Conservation (phyloP, 164 flowering plant species). For the Litsea cubeba region DNA sequence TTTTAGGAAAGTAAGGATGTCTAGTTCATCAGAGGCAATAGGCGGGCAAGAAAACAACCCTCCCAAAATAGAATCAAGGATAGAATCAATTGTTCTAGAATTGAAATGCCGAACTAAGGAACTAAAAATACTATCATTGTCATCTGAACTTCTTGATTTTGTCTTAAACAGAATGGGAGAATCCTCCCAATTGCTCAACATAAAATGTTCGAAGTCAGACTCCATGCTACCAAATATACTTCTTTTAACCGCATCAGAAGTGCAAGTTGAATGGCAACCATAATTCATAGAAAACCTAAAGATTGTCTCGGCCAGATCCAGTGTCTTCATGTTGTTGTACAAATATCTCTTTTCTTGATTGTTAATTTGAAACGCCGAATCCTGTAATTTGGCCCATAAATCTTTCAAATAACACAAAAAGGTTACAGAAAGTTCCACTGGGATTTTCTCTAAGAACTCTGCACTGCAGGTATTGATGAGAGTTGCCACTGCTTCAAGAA, state of each 20-base stretch:
- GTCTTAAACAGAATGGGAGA: conserved; percentile 39
- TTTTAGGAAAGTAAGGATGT: conserved; percentile 44
- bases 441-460: conserved; percentile 40
- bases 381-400: conserved; percentile 35
- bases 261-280: conserved; percentile 10
- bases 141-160: conserved; percentile 11
- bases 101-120: conserved; percentile 24
- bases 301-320: conserved; percentile 54
- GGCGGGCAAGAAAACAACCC: conserved; percentile 60
- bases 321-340: conserved; percentile 21
- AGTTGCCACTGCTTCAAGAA: conserved; percentile 33
- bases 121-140: conserved; percentile 27
- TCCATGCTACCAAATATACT: conserved; percentile 35
- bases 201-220: conserved; percentile 35
- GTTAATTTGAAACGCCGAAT: conserved; percentile 5
- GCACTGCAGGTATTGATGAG: conserved; percentile 47
- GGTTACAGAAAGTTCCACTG: conserved; percentile 24
- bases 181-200: conserved; percentile 51
- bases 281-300: conserved; percentile 56
- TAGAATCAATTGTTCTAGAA: conserved; percentile 20
- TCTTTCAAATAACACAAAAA: conserved; percentile 31
- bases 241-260: conserved; percentile 20
- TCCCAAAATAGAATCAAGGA: conserved; percentile 38
- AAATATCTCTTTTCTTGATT: conserved; percentile 3
- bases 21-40: conserved; percentile 59